Evolutionary conservation across 306 rosid genomes (phyloP).

Genomic region (Lathyrus tuberosus): DNA sequence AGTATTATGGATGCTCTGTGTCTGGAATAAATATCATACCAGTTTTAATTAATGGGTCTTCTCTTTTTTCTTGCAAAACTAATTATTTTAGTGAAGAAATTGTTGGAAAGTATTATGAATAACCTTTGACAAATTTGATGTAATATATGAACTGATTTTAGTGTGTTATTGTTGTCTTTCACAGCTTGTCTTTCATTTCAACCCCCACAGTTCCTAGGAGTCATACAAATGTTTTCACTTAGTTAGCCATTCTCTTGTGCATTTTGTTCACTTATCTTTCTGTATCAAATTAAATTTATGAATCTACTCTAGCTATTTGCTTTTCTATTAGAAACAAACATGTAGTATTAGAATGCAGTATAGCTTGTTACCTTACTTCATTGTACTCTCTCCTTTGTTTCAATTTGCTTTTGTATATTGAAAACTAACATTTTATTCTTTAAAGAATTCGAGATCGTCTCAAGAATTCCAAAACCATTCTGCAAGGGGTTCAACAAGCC

Average conservation of each 20-base stretch:
- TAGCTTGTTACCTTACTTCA: neutral
- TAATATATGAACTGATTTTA: neutral
- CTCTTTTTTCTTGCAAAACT: constrained; percentile 18
- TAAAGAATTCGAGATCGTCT: constrained; percentile 56
- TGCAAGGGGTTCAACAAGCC: constrained; percentile 55
- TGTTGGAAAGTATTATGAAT: neutral
- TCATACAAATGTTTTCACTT: neutral
- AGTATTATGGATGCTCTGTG: neutral
- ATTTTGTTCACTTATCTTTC: constrained; percentile 8
- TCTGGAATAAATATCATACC: neutral
- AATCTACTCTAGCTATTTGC: constrained; percentile 7
- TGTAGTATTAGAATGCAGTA: neutral
- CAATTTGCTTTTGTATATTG: constrained; percentile 6
- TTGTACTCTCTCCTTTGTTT: constrained; percentile 1
- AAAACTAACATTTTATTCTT: neutral
- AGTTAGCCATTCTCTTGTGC: neutral
- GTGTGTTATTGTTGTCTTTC: constrained; percentile 10
- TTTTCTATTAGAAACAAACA: constrained; percentile 22
- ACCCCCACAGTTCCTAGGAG: constrained; percentile 3
- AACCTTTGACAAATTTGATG: constrained; percentile 5
- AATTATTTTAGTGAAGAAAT: constrained; percentile 14
- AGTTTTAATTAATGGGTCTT: neutral
- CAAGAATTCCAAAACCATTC: constrained; percentile 56
- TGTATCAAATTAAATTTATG: constrained; percentile 1
- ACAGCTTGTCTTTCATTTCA: constrained; percentile 4